Conservation (phyloP, 345 rosid genomes). For the Pistacia atlantica region DNA sequence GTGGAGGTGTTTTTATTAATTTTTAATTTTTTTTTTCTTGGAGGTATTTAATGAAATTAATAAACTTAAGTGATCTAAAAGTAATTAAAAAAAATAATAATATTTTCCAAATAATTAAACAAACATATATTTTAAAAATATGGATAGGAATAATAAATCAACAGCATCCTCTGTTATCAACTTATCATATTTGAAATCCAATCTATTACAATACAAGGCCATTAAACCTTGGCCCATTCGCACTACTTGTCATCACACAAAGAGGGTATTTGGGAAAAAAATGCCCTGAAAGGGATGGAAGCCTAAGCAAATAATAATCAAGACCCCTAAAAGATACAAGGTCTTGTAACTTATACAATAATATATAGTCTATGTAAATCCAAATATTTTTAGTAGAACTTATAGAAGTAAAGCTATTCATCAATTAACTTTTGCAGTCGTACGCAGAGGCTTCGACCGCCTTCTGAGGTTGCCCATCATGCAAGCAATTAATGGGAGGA, state of each 20-base stretch:
- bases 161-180: background rate
- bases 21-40: too few relatives aligned
- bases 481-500: slow-evolving; percentile 81
- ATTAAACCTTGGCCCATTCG: slow-evolving; percentile 17
- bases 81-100: too few relatives aligned
- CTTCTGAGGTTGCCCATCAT: slow-evolving; percentile 68
- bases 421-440: slow-evolving; percentile 36
- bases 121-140: too few relatives aligned
- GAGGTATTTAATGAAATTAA: too few relatives aligned
- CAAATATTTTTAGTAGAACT: too few relatives aligned
- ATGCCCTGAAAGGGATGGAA: slow-evolving; percentile 77
- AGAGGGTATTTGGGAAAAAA: slow-evolving; percentile 37
- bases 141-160: too few relatives aligned
- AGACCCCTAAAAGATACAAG: slow-evolving; percentile 18
- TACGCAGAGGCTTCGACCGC: slow-evolving; percentile 34
- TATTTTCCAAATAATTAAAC: too few relatives aligned
- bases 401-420: too few relatives aligned
- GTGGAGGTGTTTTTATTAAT: too few relatives aligned
- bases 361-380: background rate
- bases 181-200: slow-evolving; percentile 14
- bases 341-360: slow-evolving; percentile 2
- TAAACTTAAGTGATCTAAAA: too few relatives aligned
- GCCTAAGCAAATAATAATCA: slow-evolving; percentile 26
- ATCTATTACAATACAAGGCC: slow-evolving; percentile 20
- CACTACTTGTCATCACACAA: slow-evolving; percentile 63